Evolutionary conservation across 2,329 filamentous ascomycete species (phyloP), one percentile per base, ranked within the genome.

Genomic region (Aspergillus ochraceus): DNA sequence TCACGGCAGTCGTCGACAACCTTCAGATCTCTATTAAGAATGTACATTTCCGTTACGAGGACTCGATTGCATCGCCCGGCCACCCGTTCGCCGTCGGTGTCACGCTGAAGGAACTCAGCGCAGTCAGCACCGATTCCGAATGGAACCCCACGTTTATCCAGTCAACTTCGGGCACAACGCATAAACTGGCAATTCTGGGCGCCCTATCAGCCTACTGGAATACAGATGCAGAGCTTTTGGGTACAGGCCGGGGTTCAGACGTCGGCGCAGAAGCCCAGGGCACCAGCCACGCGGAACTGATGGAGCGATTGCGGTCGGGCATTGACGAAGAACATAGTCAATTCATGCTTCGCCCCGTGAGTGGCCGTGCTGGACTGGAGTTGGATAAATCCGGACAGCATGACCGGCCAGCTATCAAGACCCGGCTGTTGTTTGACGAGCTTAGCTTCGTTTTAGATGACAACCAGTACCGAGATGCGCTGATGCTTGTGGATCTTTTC

Each of bases 401-500:
- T 29, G 88, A 91, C 59, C 83, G 86, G 17, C 91, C 95, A 2
- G 95, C 94, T 70, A 88, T 95, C 80, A 98, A 97, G 76, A 91
- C 93, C 29, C 90, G 90, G 45, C 79, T 99, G 19, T 80, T 98
- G 1, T 99, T 99, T 68, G 94, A 99, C 71, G 96, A 99, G 72
- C 93, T 99, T 60, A 95, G 96, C 54, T 89, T 99, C 64, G 91
- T 98, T n/a, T 84, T 99, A 32, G 96, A 99, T 67, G 94, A 99
- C 66, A 87, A 97, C 66, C 95, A 99, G 74, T 99, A 99, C 73
- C 90, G 96, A 30, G 95, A 99, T 77, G 92, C 90, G 5, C 80
- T 99, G 60, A 99, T 99, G 95, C 90, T 99, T 81, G 90, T 98
- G 2, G 95, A 99, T 73, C 82, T 98, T 2, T 99, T 99, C 80